Evolutionary conservation across 768 basidiomycete species (phyloP).

Genomic region (Pholiota conissans): DNA sequence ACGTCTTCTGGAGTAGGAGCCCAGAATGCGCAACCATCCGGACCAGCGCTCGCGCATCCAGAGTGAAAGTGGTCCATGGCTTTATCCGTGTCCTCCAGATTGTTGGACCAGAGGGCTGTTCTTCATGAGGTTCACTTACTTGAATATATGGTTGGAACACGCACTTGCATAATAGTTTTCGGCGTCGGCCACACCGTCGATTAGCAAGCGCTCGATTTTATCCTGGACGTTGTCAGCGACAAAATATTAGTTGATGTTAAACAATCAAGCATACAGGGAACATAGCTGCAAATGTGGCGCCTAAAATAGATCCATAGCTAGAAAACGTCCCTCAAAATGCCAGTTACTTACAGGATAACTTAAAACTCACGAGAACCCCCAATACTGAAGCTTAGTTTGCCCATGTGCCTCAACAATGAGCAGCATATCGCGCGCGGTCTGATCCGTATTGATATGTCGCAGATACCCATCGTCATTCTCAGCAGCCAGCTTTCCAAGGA

Average conservation of each 20-base stretch:
- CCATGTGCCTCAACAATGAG: constrained; percentile 33
- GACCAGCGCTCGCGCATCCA: constrained; percentile 36
- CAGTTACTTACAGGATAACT: neutral
- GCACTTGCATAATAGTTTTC: constrained; percentile 38
- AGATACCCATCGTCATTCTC: constrained; percentile 29
- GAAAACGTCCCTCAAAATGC: neutral
- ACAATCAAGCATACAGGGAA: constrained; percentile 27
- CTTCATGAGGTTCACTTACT: neutral
- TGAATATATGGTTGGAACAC: neutral
- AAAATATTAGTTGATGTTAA: neutral
- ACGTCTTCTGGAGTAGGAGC: constrained; percentile 32
- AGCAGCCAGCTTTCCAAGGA: constrained; percentile 30
- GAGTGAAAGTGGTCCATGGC: constrained; percentile 32
- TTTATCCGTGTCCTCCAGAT: constrained; percentile 35
- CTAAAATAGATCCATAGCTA: constrained; percentile 29
- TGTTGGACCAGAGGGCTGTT: constrained; percentile 33
- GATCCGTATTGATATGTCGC: constrained; percentile 34
- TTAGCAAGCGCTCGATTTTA: constrained; percentile 33
- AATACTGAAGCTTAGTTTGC: constrained; percentile 32
- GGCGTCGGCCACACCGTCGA: constrained; percentile 39
- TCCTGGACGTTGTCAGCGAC: constrained; percentile 19
- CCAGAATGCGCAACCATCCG: constrained; percentile 34
- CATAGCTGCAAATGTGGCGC: constrained; percentile 32
- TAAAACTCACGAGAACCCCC: constrained; percentile 29
- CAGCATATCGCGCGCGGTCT: constrained; percentile 39